Base-by-base conservation (phyloP, 805 yeast species). In the Blastobotrys robertii region DNA sequence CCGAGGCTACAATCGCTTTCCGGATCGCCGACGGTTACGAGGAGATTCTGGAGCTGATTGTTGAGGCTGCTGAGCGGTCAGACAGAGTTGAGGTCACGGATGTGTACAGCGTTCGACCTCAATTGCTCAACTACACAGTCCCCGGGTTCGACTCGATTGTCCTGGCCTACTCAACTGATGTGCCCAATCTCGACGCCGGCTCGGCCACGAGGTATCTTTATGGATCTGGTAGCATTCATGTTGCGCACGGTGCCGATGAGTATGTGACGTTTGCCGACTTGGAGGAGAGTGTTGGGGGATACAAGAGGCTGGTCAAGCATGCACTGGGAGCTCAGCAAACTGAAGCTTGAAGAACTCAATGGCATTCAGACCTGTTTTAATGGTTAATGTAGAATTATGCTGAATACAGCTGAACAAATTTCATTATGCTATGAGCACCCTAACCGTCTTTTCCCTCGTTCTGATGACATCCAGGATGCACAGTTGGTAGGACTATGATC, bases 151-250 rank as follows among this genome's bases (percentile, higher is more conserved):
- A 79, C 3, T 61, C 66, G 11, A 60, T 67, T 13, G 62, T 70
- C 4, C 58, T 72, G 47, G 72, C 78, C 1, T 76, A 74, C 51
- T 67, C 69, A 16, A 76, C 81, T 1, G 80, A 75, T 51, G 64
- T 74, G 39, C 77, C 79, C 10, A 64, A 69, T 41, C 49, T 74
- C 37, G 63, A 63, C 6, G 25, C 25, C 6, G 63, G 61, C 8
- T 42, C 51, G 33, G 66, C 64, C 48, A 66, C 63, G 44, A 64
- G 74, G 51, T 79, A 75, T 51, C 59, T 79, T 7, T 79, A 77
- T 50, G 86, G 85, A 0, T 84, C 85, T 2, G 86, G 86, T 2
- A 61, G 77, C 2, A 77, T 79, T 39, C 65, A 62, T 30, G 77
- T 73, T 32, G 84, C 84, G 0, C 84, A 79, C 51, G 69, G 76